phyloP scores from a whole-genome alignment of 2,329 filamentous ascomycete species.

The Stromatinia cepivora region DNA sequence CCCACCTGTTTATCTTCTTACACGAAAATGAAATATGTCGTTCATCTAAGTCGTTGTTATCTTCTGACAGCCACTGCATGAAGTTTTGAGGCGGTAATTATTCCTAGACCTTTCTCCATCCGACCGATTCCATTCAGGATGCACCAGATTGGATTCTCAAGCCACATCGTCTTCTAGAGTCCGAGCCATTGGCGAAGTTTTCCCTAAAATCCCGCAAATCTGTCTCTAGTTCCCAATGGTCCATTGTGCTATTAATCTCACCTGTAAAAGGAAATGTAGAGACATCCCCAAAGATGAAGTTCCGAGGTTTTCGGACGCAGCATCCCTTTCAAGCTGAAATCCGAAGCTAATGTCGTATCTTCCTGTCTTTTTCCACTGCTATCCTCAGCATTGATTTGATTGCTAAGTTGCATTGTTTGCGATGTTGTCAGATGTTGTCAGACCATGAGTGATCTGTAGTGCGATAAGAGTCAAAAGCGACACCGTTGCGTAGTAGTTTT shows the following conservation, averaged over 20 bases:
- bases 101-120: too few species aligned
- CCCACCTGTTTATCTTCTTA: background rate
- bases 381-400: background rate
- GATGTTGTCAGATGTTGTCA: background rate
- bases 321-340: background rate
- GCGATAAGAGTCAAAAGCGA: background rate
- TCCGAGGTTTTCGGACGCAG: background rate
- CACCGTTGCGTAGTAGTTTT: background rate
- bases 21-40: background rate
- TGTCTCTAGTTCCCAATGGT: background rate
- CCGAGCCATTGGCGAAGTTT: background rate
- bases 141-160: background rate
- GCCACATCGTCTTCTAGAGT: background rate
- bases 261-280: background rate
- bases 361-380: background rate
- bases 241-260: background rate
- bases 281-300: background rate
- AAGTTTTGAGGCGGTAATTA: background rate
- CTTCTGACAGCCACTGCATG: background rate
- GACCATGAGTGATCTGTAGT: constrained; percentile 3
- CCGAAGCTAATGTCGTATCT: constrained; percentile 8
- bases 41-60: background rate
- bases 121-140: background rate
- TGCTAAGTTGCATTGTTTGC: background rate
- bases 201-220: background rate